Base-by-base conservation (phyloP, 1,284 basidiomycete species). In the Exobasidium cylindrosporum region DNA sequence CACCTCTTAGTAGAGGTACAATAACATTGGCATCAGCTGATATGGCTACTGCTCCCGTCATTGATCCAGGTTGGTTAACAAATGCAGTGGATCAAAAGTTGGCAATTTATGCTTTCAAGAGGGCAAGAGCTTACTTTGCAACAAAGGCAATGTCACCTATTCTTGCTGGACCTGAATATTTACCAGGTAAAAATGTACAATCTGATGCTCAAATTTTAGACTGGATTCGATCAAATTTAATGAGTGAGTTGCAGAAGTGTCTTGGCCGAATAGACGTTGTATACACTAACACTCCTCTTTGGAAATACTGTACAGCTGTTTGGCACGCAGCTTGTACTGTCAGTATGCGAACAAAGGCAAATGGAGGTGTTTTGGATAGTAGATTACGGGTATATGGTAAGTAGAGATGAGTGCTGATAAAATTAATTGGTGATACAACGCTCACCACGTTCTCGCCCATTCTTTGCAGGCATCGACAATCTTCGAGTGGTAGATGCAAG, bases 401-500 rank as follows among this genome's bases (percentile, higher is more conserved):
- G 35, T 40, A 7, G 35, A 40, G 35, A 40, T 7, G 35, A 40
- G 10, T 40, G 35, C 35, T 40, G 35, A 40, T 40, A 40, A 40
- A 17, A 17, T 40, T 10, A 17, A 40, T 7, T 17, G 17, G 35
- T 40, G 35, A 7, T 40, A 17, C 7, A 40, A 40, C 35, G 17
- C 7, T 40, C 35, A 40, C 35, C 17, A 40, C 35, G 7, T 17
- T 40, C 35, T 40, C 35, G 7, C 35, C 35, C 35, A 40, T 10
- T n/a, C n/a, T n/a, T n/a, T n/a, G n/a, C n/a, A 40, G 35, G 17
- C 17, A 74, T 82, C 4, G 59, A 72, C 4, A 82, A 81, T 0
- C 64, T 85, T 47, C 76, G 84, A 3, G 78, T 85, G 7, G 81
- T 84, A 13, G 85, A 86, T 66, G 84, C 83, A 0, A 83, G 82